phyloP scores from a whole-genome alignment of 345 rosid genomes.

The Brassica cretica region DNA sequence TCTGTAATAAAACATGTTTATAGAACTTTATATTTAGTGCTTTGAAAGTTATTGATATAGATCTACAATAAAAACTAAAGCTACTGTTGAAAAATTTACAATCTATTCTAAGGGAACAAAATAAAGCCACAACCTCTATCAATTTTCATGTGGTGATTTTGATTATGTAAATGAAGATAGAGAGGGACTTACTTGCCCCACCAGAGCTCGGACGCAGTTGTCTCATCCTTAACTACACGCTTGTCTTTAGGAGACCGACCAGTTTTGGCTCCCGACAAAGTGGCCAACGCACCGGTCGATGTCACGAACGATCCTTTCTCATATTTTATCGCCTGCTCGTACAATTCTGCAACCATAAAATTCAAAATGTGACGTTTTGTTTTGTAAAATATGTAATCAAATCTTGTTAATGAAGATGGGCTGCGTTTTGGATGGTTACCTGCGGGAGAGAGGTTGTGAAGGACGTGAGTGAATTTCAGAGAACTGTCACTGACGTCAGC shows the following conservation, averaged over 20 bases:
- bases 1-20: not conserved
- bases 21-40: too few species aligned
- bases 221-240: slow-evolving; percentile 80
- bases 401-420: not conserved
- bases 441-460: slow-evolving; percentile 96
- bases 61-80: too few species aligned
- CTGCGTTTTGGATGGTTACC: slow-evolving; percentile 43
- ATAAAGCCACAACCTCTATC: not conserved
- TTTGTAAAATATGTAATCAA: not conserved
- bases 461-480: slow-evolving; percentile 89
- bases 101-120: too few species aligned
- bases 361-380: not conserved
- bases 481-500: slow-evolving; percentile 79
- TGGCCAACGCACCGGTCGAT: slow-evolving; percentile 80
- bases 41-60: too few species aligned
- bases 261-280: slow-evolving; percentile 90
- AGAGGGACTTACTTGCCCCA: slow-evolving; percentile 83
- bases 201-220: slow-evolving; percentile 71
- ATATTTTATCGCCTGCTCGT: slow-evolving; percentile 80
- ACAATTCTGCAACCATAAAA: slow-evolving; percentile 53
- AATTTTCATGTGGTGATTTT: not conserved
- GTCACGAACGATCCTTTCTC: slow-evolving; percentile 86
- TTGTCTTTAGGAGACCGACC: slow-evolving; percentile 89
- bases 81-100: too few species aligned
- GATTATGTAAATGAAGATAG: not conserved